Conservation (phyloP, 1,284 basidiomycete genomes). For the Ustilago trichophora region DNA sequence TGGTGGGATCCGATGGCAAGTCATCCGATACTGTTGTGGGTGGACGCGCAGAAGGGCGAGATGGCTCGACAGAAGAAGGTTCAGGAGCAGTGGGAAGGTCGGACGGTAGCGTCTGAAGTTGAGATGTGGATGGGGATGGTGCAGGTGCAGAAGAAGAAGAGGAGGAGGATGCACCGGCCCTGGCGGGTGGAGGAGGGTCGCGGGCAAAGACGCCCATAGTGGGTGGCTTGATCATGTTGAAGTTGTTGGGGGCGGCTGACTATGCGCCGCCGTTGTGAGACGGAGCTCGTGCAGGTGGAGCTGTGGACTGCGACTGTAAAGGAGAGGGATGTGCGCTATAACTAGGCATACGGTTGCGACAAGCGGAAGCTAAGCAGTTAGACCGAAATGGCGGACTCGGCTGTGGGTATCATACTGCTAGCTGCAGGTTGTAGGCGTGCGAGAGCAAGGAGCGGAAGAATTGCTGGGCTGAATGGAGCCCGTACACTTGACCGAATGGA, state of each 20-base stretch:
- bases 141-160: not conserved
- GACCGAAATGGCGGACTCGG: not conserved
- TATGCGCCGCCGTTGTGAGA: no score
- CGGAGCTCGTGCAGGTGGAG: no score
- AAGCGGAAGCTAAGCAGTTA: not conserved
- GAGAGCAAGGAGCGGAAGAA: not conserved
- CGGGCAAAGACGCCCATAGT: conserved; percentile 50
- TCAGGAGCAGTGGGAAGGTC: not conserved
- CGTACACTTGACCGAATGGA: no score
- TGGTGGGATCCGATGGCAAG: conserved; percentile 7
- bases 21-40: conserved; percentile 3
- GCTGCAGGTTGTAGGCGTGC: not conserved
- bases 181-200: conserved; percentile 23
- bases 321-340: no score
- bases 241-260: no score
- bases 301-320: no score
- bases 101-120: not conserved
- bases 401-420: conserved; percentile 12
- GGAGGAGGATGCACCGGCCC: not conserved
- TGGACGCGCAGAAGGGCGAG: not conserved
- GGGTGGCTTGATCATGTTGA: conserved; percentile 41
- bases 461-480: not conserved
- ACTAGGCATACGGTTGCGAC: no score
- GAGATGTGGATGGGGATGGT: conserved; percentile 4
- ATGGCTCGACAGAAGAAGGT: not conserved